Evolutionary conservation across 345 rosid species (phyloP).

Genomic region (Acer saccharum): DNA sequence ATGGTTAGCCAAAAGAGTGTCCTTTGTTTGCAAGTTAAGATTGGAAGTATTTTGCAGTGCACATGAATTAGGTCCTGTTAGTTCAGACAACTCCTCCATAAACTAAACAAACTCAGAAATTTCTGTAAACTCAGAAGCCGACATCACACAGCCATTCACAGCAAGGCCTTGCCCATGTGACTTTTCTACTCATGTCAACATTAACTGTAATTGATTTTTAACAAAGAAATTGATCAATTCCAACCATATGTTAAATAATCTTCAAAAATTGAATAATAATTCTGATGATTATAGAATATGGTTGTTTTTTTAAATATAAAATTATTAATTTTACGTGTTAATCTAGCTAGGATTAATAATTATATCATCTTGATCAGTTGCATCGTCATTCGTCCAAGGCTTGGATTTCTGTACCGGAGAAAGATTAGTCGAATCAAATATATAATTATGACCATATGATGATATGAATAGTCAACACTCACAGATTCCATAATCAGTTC

Average conservation of each 20-base stretch:
- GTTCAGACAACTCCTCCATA: neutral
- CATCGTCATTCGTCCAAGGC: neutral
- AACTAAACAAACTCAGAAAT: neutral
- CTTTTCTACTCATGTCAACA: too few species aligned
- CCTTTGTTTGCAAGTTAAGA: neutral
- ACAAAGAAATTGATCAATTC: too few species aligned
- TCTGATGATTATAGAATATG: too few species aligned
- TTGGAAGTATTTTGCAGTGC: neutral
- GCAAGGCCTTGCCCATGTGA: too few species aligned
- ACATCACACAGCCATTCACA: neutral
- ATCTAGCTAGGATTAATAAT: too few species aligned
- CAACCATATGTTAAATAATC: too few species aligned
- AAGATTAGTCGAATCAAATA: neutral
- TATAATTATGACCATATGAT: neutral
- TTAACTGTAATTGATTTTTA: too few species aligned
- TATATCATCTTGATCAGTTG: neutral
- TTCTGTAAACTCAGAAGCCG: conserved; percentile 10
- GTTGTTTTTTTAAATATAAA: too few species aligned
- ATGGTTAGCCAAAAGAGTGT: conserved; percentile 1
- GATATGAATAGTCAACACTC: neutral
- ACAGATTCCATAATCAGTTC: neutral
- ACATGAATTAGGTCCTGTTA: neutral
- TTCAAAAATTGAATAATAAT: neutral
- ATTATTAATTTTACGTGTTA: too few species aligned
- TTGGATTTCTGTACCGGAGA: neutral